Percentiles rank a stretch among this genome's conserved stretches.
These are phyloP conservation scores for Cryptococcus amylolentus DNA, from an alignment of 1,284 basidiomycete species.

Conservation along the genomic window DNA sequence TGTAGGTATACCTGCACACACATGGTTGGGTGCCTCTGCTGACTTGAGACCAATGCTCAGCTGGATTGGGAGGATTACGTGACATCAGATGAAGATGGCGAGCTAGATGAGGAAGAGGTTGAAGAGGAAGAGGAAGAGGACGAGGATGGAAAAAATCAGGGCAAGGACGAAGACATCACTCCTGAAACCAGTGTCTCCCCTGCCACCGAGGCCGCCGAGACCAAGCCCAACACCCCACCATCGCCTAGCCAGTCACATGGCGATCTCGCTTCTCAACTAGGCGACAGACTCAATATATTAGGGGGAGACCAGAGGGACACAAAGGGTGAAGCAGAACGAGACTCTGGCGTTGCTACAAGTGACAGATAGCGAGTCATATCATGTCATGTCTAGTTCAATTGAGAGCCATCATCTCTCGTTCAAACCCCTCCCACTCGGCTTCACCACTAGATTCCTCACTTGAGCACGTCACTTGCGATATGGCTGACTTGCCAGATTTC, in stretches of 20 bases:
- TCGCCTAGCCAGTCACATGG: no score
- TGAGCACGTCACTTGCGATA: neutral
- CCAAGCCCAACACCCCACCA: no score
- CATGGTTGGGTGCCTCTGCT: neutral
- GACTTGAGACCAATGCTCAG: conserved; percentile 17
- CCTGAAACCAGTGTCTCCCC: no score
- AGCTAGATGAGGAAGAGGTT: conserved; percentile 36
- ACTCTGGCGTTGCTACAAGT: no score
- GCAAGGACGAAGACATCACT: neutral
- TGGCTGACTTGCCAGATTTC: conserved; percentile 13
- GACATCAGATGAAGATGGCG: conserved; percentile 36
- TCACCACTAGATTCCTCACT: neutral
- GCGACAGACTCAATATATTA: no score
- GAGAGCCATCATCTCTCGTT: conserved; percentile 12
- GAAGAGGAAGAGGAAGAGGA: conserved; percentile 10
- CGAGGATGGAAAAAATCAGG: neutral
- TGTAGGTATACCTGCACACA: conserved; percentile 56
- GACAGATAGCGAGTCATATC: no score
- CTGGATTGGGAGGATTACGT: conserved; percentile 51
- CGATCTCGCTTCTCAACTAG: no score
- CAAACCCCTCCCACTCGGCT: conserved; percentile 12
- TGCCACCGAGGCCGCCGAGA: no score
- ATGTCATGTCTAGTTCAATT: neutral
- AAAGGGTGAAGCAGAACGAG: no score
- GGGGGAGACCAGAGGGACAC: no score